A percentile compares a stretch with the other conserved stretches of the same genome.
Evolutionary conservation across 139 green algal species (phyloP).

Genomic region (Micromonas pusilla): DNA sequence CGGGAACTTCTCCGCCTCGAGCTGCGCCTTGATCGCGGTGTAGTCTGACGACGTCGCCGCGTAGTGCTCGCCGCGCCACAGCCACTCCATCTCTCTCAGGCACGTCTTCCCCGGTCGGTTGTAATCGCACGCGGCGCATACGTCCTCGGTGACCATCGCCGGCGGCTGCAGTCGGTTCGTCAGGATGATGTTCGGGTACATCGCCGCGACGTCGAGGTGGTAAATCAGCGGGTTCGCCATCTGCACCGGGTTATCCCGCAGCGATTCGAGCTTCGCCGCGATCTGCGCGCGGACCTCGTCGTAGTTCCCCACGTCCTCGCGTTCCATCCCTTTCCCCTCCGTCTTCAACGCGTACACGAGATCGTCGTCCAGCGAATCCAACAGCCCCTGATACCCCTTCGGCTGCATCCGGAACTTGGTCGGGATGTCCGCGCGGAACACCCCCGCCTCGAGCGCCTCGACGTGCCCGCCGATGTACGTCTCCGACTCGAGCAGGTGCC

Average conservation of each 20-base stretch:
- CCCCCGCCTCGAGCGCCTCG: slow-evolving; percentile 68
- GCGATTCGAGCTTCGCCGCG: slow-evolving; percentile 30
- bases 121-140: slow-evolving; percentile 93
- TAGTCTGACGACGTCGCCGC: slow-evolving; percentile 41
- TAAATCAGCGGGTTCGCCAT: slow-evolving; percentile 91
- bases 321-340: slow-evolving; percentile 46
- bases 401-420: slow-evolving; percentile 70
- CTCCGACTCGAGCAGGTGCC: slow-evolving; percentile 85
- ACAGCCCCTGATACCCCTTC: slow-evolving; percentile 52
- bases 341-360: slow-evolving; percentile 71
- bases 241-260: slow-evolving; percentile 61
- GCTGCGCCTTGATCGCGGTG: slow-evolving; percentile 75
- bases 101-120: slow-evolving; percentile 90
- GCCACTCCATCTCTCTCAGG: slow-evolving; percentile 90
- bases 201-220: slow-evolving; percentile 95
- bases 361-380: slow-evolving; percentile 86
- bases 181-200: slow-evolving; percentile 99
- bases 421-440: slow-evolving; percentile 92
- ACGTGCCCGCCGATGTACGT: slow-evolving; percentile 99
- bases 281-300: slow-evolving; percentile 41
- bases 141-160: slow-evolving; percentile 60
- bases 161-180: slow-evolving; percentile 73
- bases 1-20: slow-evolving; percentile 57
- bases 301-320: slow-evolving; percentile 44
- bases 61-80: slow-evolving; percentile 89